Evolutionary conservation across 202 grass and related monocot species (phyloP).

Genomic region (Musa balbisiana): DNA sequence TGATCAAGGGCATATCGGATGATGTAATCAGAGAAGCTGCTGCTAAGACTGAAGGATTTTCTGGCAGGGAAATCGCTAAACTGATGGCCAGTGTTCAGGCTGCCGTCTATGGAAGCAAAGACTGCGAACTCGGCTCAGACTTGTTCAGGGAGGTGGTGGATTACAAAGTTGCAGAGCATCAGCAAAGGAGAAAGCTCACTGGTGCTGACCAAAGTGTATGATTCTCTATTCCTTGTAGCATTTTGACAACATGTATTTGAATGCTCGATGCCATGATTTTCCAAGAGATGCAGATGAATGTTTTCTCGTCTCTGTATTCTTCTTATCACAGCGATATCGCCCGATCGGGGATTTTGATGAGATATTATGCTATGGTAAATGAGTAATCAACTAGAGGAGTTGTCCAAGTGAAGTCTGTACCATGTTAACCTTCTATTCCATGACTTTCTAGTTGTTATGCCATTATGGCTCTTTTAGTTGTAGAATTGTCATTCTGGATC

Average conservation of each 20-base stretch:
- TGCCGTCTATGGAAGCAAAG: slow-evolving; percentile 75
- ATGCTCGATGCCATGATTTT: background rate
- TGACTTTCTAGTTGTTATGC: too few relatives aligned
- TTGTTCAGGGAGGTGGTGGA: slow-evolving; percentile 90
- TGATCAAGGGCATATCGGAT: slow-evolving; percentile 68
- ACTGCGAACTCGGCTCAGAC: slow-evolving; percentile 57
- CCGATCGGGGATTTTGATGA: background rate
- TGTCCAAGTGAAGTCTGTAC: background rate
- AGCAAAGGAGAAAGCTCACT: slow-evolving; percentile 77
- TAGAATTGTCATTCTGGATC: too few relatives aligned
- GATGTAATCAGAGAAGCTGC: slow-evolving; percentile 80
- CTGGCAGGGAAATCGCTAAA: slow-evolving; percentile 89
- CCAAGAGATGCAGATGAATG: background rate
- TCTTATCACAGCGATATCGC: too few relatives aligned
- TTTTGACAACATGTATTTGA: background rate
- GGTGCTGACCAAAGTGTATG: slow-evolving; percentile 30
- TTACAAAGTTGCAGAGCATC: slow-evolving; percentile 94
- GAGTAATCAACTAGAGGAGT: too few relatives aligned
- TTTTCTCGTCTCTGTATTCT: background rate
- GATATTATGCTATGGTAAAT: background rate
- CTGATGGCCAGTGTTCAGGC: slow-evolving; percentile 87
- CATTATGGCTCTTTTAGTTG: too few relatives aligned
- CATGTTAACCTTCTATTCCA: background rate
- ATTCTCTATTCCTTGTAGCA: background rate
- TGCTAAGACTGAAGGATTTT: slow-evolving; percentile 82